A percentile compares a stretch with the other conserved stretches of the same genome.
phyloP scores from a whole-genome alignment of 306 rosid species.

The Trichosanthes cucumerina region DNA sequence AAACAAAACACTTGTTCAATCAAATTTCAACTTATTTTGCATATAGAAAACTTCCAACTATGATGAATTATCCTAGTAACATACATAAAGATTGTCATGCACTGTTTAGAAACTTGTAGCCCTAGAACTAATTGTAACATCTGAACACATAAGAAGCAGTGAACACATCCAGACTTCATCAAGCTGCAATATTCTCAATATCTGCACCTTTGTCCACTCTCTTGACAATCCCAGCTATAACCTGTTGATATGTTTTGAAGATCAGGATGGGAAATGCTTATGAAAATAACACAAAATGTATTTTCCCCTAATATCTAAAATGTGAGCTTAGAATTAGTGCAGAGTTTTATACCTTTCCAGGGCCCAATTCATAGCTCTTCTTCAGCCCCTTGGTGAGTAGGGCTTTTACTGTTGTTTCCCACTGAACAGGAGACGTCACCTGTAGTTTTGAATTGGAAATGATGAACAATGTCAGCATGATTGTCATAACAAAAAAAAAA shows the following conservation, averaged over 20 bases:
- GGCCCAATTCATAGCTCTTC: conserved; percentile 89
- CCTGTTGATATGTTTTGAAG: conserved; percentile 32
- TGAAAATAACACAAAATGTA: not conserved
- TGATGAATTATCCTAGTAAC: not conserved
- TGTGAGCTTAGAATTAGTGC: not conserved
- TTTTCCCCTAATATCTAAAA: not conserved
- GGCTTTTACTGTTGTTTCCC: conserved; percentile 93
- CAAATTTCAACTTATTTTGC: not conserved
- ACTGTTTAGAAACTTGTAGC: conserved; percentile 2
- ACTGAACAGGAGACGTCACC: conserved; percentile 97
- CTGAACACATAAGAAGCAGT: not conserved
- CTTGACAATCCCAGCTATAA: conserved; percentile 85
- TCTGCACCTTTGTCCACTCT: conserved; percentile 75
- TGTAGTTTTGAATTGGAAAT: conserved; percentile 19
- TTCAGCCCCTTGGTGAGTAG: conserved; percentile 70
- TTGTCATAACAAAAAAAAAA: not conserved
- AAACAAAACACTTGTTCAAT: not conserved
- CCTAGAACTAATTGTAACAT: not conserved
- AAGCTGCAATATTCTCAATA: conserved; percentile 68
- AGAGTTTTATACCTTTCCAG: conserved; percentile 70
- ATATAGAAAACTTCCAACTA: not conserved
- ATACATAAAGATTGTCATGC: not conserved
- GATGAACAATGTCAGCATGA: not conserved
- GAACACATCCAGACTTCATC: conserved; percentile 22
- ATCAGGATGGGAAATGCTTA: not conserved